These are phyloP conservation scores for Casuarina glauca DNA, from an alignment of 306 rosid genomes.

Conservation along the genomic window DNA sequence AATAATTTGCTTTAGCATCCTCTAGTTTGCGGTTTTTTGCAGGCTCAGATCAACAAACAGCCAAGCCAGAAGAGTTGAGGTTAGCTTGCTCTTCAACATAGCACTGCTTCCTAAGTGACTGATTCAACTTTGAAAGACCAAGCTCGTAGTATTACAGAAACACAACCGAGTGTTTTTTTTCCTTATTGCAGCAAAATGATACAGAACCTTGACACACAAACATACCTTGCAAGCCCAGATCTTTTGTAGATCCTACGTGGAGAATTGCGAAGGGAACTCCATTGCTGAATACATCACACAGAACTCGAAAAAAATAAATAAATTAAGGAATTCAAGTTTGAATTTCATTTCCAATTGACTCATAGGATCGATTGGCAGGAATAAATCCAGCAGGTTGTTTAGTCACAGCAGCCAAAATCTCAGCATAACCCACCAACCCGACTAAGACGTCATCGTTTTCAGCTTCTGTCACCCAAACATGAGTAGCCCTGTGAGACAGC, in stretches of 20 bases:
- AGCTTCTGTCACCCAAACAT: conserved; percentile 87
- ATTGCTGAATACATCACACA: conserved; percentile 1
- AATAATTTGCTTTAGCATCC: no score
- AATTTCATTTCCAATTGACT: conserved; percentile 50
- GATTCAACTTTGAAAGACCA: no score
- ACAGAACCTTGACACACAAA: conserved; percentile 17
- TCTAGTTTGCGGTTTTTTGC: no score
- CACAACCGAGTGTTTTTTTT: conserved; percentile 6
- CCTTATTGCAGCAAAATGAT: neutral
- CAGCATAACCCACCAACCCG: conserved; percentile 86
- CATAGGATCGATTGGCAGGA: conserved; percentile 49
- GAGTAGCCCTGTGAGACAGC: conserved; percentile 94
- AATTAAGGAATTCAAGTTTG: conserved; percentile 36
- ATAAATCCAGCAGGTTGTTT: conserved; percentile 49
- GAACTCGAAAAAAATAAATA: neutral
- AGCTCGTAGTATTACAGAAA: neutral
- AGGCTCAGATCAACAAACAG: no score
- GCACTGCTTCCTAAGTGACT: no score
- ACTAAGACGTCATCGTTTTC: conserved; percentile 73
- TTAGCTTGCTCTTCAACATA: no score
- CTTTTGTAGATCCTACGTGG: conserved; percentile 3
- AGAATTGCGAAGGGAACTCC: conserved; percentile 17
- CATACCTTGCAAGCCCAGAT: conserved; percentile 14
- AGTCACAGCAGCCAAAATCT: conserved; percentile 82
- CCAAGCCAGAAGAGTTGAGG: no score